Conservation (phyloP, 108 stramenopile genomes). For the Epipyxis sp. region DNA sequence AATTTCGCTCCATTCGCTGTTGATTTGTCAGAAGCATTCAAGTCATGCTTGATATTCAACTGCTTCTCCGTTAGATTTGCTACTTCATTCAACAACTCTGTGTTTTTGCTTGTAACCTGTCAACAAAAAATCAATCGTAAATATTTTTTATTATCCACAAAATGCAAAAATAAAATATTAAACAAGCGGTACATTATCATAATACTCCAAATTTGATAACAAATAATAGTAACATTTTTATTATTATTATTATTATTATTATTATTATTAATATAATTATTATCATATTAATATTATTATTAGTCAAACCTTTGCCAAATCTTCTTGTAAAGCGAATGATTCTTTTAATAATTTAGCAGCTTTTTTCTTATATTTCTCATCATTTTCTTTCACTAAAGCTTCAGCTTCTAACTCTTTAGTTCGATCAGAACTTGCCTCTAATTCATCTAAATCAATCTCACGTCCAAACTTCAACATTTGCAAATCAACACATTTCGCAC, state of each 20-base stretch:
- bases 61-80: background rate
- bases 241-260: too few relatives aligned
- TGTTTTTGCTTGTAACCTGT: conserved; percentile 43
- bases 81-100: conserved; percentile 36
- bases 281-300: too few relatives aligned
- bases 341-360: background rate
- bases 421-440: conserved; percentile 46
- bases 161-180: too few relatives aligned
- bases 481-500: conserved; percentile 47
- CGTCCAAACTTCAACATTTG: conserved; percentile 67
- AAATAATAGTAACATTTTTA: too few relatives aligned
- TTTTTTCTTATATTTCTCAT: conserved; percentile 40
- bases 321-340: conserved; percentile 15
- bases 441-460: conserved; percentile 55
- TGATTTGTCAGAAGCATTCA: conserved; percentile 37
- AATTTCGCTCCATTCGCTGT: conserved; percentile 30
- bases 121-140: too few relatives aligned
- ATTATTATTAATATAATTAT: too few relatives aligned
- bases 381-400: conserved; percentile 16
- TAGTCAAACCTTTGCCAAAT: background rate
- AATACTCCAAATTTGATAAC: too few relatives aligned
- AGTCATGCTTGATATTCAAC: conserved; percentile 28
- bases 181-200: too few relatives aligned
- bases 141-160: too few relatives aligned
- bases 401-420: conserved; percentile 11